Evolutionary conservation across 768 basidiomycete species (phyloP).

Genomic region (Termitomyces sp.): DNA sequence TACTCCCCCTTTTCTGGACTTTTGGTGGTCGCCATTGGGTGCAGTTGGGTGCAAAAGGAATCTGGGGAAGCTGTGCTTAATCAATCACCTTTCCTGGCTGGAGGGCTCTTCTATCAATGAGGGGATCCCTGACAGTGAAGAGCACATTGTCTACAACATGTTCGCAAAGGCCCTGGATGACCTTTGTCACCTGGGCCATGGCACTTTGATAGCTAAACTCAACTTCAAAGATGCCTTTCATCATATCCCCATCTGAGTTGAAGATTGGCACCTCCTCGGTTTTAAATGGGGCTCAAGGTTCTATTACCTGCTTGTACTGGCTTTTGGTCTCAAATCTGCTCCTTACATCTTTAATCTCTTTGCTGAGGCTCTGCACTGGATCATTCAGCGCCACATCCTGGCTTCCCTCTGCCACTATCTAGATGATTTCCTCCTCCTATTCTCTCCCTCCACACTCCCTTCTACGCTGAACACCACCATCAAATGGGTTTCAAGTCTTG

Average conservation of each 20-base stretch:
- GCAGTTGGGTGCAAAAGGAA: slow-evolving; percentile 8
- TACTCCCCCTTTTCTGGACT: too few relatives aligned
- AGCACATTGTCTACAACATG: slow-evolving; percentile 28
- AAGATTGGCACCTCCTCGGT: slow-evolving; percentile 35
- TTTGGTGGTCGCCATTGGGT: too few relatives aligned
- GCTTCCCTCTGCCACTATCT: slow-evolving; percentile 29
- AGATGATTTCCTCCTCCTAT: slow-evolving; percentile 34
- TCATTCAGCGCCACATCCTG: too few relatives aligned
- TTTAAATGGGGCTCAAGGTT: slow-evolving; percentile 17
- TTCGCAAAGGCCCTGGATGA: slow-evolving; percentile 25
- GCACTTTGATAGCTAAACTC: slow-evolving; percentile 32
- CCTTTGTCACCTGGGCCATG: slow-evolving; percentile 22
- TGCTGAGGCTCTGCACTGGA: too few relatives aligned
- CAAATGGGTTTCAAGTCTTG: slow-evolving; percentile 23
- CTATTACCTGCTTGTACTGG: slow-evolving; percentile 12
- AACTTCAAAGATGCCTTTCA: slow-evolving; percentile 21
- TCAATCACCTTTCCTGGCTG: slow-evolving; percentile 32
- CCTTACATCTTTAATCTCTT: too few relatives aligned
- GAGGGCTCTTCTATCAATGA: slow-evolving; percentile 27
- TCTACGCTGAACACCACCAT: slow-evolving; percentile 16
- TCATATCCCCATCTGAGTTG: too few relatives aligned
- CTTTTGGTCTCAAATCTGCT: too few relatives aligned
- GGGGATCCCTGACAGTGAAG: slow-evolving; percentile 32
- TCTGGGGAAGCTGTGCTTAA: slow-evolving; percentile 22
- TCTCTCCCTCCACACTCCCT: slow-evolving; percentile 11